A percentile compares a stretch with the other conserved stretches of the same genome.
Conservation (phyloP, 352 stramenopile genomes). For the Globisporangium okanoganense region DNA sequence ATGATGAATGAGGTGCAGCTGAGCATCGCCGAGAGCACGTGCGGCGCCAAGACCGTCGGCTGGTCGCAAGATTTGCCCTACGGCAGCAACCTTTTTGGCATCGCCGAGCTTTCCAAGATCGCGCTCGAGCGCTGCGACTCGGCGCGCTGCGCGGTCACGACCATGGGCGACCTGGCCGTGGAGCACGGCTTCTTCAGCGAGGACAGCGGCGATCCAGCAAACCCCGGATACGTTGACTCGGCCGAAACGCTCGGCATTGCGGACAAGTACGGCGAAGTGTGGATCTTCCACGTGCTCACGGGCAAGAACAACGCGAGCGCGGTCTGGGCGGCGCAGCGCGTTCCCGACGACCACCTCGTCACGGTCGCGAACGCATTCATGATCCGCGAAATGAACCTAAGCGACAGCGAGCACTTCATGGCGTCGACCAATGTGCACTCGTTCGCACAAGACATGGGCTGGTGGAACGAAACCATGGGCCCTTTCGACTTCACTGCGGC, state of each 20-base stretch:
- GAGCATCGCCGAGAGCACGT: conserved; percentile 94
- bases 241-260: conserved; percentile 85
- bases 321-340: conserved; percentile 92
- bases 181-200: conserved; percentile 94
- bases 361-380: conserved; percentile 92
- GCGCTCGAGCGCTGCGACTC: conserved; percentile 88
- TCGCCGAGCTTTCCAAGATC: conserved; percentile 88
- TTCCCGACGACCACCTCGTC: conserved; percentile 88
- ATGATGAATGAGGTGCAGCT: conserved; percentile 95
- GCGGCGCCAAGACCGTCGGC: conserved; percentile 74
- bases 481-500: conserved; percentile 47
- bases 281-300: conserved; percentile 94
- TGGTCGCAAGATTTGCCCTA: conserved; percentile 53
- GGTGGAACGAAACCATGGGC: conserved; percentile 57
- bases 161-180: conserved; percentile 91
- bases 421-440: conserved; percentile 84
- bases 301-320: conserved; percentile 82
- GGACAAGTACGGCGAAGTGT: conserved; percentile 87
- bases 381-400: conserved; percentile 86
- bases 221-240: conserved; percentile 62
- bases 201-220: conserved; percentile 60
- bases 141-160: conserved; percentile 75
- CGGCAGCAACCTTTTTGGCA: conserved; percentile 88
- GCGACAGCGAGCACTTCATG: conserved; percentile 81
- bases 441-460: conserved; percentile 82